Percentiles rank a stretch among this genome's conserved stretches.
phyloP scores from a whole-genome alignment of 768 basidiomycete genomes.

The Amanita pseudoporphyria region DNA sequence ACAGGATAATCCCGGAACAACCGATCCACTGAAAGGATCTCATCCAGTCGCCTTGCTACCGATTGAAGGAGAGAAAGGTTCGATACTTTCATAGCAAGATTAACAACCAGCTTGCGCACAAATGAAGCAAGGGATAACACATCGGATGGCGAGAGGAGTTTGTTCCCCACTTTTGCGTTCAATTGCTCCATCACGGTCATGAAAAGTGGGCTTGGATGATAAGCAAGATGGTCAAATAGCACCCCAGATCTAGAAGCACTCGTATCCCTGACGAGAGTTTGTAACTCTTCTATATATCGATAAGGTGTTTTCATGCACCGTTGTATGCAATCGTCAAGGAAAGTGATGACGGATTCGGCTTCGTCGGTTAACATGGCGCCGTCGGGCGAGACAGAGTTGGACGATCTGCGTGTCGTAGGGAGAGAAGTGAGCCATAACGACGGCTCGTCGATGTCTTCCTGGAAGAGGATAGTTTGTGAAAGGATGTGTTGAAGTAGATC shows the following conservation, averaged over 20 bases:
- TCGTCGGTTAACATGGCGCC: conserved; percentile 46
- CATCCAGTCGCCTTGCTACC: conserved; percentile 27
- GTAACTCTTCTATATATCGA: conserved; percentile 71
- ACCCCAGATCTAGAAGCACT: conserved; percentile 8
- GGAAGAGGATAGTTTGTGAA: conserved; percentile 67
- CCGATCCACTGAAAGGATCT: conserved; percentile 17
- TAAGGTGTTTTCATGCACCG: conserved; percentile 78
- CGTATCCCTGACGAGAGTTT: conserved; percentile 18
- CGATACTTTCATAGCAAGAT: conserved; percentile 44
- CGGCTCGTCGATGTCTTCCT: conserved; percentile 64
- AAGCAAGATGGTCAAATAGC: conserved; percentile 17
- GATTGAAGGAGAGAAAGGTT: conserved; percentile 30
- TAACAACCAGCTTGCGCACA: conserved; percentile 51
- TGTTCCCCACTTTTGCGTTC: conserved; percentile 50
- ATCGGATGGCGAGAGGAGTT: conserved; percentile 48
- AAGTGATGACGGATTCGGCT: conserved; percentile 43
- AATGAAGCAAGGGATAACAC: conserved; percentile 54
- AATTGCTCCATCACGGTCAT: conserved; percentile 77
- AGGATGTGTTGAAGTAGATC: conserved; percentile 58
- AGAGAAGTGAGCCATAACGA: conserved; percentile 65
- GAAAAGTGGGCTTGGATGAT: conserved; percentile 62
- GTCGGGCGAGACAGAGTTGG: conserved; percentile 37
- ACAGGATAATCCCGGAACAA: conserved; percentile 25
- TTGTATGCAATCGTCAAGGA: conserved; percentile 83
- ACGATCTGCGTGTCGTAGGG: conserved; percentile 32